phyloP scores from a whole-genome alignment of 148 eudicot genomes.

The Camellia japonica region DNA sequence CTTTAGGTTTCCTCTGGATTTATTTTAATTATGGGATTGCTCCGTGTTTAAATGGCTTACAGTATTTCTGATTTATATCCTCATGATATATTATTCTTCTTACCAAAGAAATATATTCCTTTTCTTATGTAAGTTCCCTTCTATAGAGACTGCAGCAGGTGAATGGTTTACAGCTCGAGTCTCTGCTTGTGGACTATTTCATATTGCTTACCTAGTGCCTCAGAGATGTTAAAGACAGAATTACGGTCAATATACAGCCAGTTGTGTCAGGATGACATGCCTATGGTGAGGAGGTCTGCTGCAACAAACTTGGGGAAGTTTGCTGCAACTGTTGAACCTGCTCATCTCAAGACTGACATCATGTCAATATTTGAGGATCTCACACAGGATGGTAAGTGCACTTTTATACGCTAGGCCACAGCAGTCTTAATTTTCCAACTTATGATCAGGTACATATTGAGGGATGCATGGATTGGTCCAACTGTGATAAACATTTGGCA shows the following conservation, averaged over 20 bases:
- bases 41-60: background rate
- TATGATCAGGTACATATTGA: background rate
- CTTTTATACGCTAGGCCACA: background rate
- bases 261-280: constrained; percentile 99
- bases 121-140: constrained; percentile 15
- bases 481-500: background rate
- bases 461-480: background rate
- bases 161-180: constrained; percentile 99
- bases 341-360: constrained; percentile 80
- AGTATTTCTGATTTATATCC: background rate
- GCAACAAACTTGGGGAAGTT: constrained; percentile 96
- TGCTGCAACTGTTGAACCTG: constrained; percentile 90
- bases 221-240: constrained; percentile 76
- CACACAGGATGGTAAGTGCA: constrained; percentile 80
- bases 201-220: constrained; percentile 91
- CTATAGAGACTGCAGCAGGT: constrained; percentile 93
- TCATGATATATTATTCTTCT: background rate
- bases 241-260: constrained; percentile 80
- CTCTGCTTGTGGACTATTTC: constrained; percentile 93
- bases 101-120: background rate
- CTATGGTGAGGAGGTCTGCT: constrained; percentile 99
- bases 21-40: background rate
- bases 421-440: background rate
- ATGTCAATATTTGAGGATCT: constrained; percentile 90
- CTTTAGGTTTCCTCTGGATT: background rate